Conservation (phyloP, 441 rosid genomes). For the Euphorbia corollata region DNA sequence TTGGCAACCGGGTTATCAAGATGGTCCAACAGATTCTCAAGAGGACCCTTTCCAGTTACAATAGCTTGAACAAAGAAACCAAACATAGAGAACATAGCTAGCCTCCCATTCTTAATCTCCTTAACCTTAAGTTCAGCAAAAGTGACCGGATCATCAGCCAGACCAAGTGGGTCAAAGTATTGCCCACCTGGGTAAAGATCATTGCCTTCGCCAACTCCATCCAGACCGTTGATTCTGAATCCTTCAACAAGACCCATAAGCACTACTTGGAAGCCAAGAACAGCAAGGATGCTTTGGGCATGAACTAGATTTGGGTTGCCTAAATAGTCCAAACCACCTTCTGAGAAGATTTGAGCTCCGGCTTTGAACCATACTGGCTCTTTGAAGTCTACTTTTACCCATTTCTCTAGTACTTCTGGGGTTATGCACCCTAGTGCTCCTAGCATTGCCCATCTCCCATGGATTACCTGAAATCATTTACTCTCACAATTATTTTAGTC, state of each 20-base stretch:
- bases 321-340: slow-evolving; percentile 90
- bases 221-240: slow-evolving; percentile 82
- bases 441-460: slow-evolving; percentile 95
- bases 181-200: slow-evolving; percentile 90
- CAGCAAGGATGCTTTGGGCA: slow-evolving; percentile 90
- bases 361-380: slow-evolving; percentile 97
- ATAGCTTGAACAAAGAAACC: slow-evolving; percentile 95
- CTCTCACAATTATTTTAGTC: too few species aligned
- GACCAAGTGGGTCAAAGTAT: slow-evolving; percentile 84
- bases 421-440: slow-evolving; percentile 92
- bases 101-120: slow-evolving; percentile 82
- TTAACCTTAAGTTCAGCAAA: slow-evolving; percentile 94
- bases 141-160: slow-evolving; percentile 70
- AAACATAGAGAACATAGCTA: slow-evolving; percentile 96
- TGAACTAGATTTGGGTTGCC: slow-evolving; percentile 95
- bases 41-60: background rate
- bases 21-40: too few species aligned
- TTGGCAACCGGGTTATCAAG: too few species aligned
- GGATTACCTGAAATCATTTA: slow-evolving; percentile 49
- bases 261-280: slow-evolving; percentile 73
- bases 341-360: slow-evolving; percentile 90
- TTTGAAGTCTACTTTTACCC: slow-evolving; percentile 79
- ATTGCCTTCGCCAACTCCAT: slow-evolving; percentile 86
- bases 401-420: slow-evolving; percentile 81
- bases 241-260: slow-evolving; percentile 92